phyloP scores from a whole-genome alignment of 495 filamentous ascomycete species.

The Neurospora discreta region DNA sequence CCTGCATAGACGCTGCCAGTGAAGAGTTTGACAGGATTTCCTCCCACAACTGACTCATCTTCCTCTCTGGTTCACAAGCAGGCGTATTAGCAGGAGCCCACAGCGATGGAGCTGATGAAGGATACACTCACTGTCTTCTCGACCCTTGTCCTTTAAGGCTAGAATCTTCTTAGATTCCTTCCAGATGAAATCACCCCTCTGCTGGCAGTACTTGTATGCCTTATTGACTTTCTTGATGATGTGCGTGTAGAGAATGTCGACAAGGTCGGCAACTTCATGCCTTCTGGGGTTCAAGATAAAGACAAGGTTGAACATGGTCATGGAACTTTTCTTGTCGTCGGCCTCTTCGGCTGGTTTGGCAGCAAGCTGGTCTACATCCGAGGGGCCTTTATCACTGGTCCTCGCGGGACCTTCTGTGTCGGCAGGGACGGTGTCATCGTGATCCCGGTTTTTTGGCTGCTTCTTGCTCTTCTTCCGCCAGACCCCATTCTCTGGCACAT shows the following conservation, averaged over 20 bases:
- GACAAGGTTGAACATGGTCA: constrained; percentile 97
- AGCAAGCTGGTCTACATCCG: constrained; percentile 22
- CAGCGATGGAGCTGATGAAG: neutral
- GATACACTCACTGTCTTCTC: constrained; percentile 52
- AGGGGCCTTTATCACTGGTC: constrained; percentile 11
- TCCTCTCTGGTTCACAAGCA: constrained; percentile 28
- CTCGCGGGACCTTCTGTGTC: constrained; percentile 2
- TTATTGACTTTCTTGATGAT: constrained; percentile 84
- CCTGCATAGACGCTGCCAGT: constrained; percentile 73
- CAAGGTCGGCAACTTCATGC: constrained; percentile 60
- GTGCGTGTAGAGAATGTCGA: constrained; percentile 74
- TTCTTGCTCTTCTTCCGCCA: constrained; percentile 71
- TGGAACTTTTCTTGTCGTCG: constrained; percentile 46
- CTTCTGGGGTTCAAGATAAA: constrained; percentile 77
- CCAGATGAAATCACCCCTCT: constrained; percentile 77
- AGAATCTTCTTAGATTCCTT: constrained; percentile 72
- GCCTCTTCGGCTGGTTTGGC: constrained; percentile 31
- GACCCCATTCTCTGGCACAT: constrained; percentile 70
- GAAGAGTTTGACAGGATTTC: constrained; percentile 64
- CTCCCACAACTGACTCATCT: constrained; percentile 49
- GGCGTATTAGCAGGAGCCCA: constrained; percentile 1
- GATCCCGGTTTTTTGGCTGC: constrained; percentile 12
- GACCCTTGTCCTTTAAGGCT: constrained; percentile 63
- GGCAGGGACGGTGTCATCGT: constrained; percentile 14
- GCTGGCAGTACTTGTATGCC: constrained; percentile 82